Base-by-base conservation (phyloP, 1,139 yeast species). In the Suhomyces chickasaworum region DNA sequence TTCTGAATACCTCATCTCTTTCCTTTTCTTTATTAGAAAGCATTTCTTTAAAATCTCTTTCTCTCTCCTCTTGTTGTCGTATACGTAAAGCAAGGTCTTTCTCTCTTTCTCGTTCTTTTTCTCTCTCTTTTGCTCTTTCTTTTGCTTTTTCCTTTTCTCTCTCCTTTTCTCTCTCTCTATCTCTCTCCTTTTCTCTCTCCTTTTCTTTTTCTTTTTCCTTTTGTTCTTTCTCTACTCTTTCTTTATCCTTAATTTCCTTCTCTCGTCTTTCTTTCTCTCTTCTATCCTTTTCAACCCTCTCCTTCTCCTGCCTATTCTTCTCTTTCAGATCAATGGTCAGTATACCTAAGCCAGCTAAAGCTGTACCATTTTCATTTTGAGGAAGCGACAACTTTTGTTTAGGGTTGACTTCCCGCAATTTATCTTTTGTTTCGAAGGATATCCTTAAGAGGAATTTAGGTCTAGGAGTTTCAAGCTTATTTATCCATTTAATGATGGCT, bases 391-490 rank as follows among this genome's bases (percentile, higher is more conserved):
- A 8, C 21, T 18, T 41, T 4, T 30, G 37, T 20, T 23, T 20
- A 3, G 13, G 5, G 2, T 6, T 22, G 6, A 17, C 27, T 15
- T 23, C 39, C 10, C 18, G n/a, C 12, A 47, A 27, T 10, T 21
- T 15, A 5, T 40, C 32, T 16, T 37, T 45, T 17, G 39, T 29
- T n/a, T 41, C 58, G 36, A 68, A 63, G 2, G 58, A 56, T 3
- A 71, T 60, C 25, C 73, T 56, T 25, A 71, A 53, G 22, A 69
- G 54, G 45, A 71, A 68, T 44, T 66, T 58, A 9, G 74, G 74
- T 36, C 57, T 58, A 5, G 49, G 50, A 9, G 61, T 37, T 30
- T 62, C 68, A 34, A 61, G 51, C 47, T 64, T 68, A 50, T 69
- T 66, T 39, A 71, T 66, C 70, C 73, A 71, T 30, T 68, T 61